These are phyloP conservation scores for Aquilaria agallochum DNA, from an alignment of 441 rosid genomes.

Conservation along the genomic window DNA sequence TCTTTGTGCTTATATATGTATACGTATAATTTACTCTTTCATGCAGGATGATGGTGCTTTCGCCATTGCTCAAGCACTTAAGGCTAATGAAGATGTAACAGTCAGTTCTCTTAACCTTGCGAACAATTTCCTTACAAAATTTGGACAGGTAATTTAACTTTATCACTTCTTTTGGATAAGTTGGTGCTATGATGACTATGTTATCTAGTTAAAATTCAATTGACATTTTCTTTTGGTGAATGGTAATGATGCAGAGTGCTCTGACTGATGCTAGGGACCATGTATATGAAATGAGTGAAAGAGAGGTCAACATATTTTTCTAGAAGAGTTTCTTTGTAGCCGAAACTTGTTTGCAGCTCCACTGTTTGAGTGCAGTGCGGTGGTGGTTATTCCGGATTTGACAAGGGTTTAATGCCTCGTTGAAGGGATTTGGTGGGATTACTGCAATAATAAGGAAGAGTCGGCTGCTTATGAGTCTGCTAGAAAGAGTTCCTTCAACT, in stretches of 20 bases:
- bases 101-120: slow-evolving; percentile 76
- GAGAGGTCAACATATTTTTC: slow-evolving; percentile 80
- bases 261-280: slow-evolving; percentile 88
- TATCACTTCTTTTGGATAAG: not conserved
- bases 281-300: slow-evolving; percentile 89
- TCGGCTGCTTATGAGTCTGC: too few species aligned
- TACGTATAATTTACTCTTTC: slow-evolving; percentile 8
- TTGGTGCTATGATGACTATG: not conserved
- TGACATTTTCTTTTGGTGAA: not conserved
- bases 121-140: slow-evolving; percentile 85
- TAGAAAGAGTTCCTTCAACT: too few species aligned
- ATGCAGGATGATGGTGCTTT: slow-evolving; percentile 93
- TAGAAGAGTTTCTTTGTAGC: slow-evolving; percentile 24
- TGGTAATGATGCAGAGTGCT: slow-evolving; percentile 60
- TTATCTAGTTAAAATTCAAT: not conserved
- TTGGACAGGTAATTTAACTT: slow-evolving; percentile 66
- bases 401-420: too few species aligned
- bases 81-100: slow-evolving; percentile 85
- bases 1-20: not conserved
- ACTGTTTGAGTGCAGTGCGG: too few species aligned
- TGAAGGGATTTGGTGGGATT: too few species aligned
- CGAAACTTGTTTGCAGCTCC: not conserved
- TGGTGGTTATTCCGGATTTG: too few species aligned
- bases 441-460: too few species aligned
- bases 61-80: slow-evolving; percentile 89